phyloP scores from a whole-genome alignment of 306 rosid species.

The Quercus engelmannii region DNA sequence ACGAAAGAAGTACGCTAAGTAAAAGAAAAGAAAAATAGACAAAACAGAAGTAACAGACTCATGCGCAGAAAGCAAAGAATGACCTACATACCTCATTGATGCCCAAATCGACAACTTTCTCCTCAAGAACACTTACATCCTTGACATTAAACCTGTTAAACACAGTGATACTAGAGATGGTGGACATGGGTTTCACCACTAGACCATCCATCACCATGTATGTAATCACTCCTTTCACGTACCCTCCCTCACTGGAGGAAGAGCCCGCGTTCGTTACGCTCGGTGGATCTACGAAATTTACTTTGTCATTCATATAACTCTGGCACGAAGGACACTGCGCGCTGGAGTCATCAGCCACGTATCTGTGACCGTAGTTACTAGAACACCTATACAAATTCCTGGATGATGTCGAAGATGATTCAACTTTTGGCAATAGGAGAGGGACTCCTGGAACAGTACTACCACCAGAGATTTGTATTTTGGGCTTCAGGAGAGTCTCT shows the following conservation, averaged over 20 bases:
- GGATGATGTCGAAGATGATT: neutral
- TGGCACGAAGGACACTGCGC: neutral
- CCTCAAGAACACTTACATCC: constrained; percentile 15
- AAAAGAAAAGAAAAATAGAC: no score
- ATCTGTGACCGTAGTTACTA: rapidly evolving
- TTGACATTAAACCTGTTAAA: constrained; percentile 18
- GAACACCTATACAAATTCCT: neutral
- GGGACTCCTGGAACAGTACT: neutral
- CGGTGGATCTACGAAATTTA: no score
- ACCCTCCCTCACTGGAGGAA: neutral
- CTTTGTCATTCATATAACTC: rapidly evolving
- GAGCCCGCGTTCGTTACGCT: neutral
- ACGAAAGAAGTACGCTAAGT: no score
- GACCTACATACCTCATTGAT: constrained; percentile 13
- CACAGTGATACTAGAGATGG: neutral
- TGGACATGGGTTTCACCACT: constrained; percentile 28
- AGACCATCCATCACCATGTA: constrained; percentile 40
- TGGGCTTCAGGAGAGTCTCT: neutral
- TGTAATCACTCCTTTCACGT: constrained; percentile 19
- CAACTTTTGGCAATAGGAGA: neutral
- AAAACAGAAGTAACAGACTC: neutral
- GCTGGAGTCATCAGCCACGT: neutral
- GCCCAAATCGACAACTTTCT: constrained; percentile 8
- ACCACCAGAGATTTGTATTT: neutral
- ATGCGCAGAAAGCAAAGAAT: neutral